Percentiles rank a stretch among this genome's conserved stretches.
Conservation (phyloP, 345 rosid species). For the Stellera chamaejasme region DNA sequence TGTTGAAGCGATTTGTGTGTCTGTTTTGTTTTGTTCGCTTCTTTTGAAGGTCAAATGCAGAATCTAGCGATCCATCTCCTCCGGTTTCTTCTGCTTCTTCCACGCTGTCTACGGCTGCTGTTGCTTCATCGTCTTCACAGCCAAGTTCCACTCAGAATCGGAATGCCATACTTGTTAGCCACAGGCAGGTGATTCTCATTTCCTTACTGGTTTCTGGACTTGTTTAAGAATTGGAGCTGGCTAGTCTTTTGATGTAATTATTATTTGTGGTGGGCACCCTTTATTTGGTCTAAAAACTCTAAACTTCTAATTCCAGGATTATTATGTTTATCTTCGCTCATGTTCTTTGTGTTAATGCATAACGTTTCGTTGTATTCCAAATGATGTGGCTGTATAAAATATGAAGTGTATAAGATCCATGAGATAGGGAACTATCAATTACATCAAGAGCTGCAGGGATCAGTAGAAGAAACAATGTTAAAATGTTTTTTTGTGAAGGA, state of each 20-base stretch:
- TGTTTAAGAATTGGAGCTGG: background rate
- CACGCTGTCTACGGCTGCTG: slow-evolving; percentile 17
- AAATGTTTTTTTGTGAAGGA: no score
- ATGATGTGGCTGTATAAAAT: no score
- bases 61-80: slow-evolving; percentile 33
- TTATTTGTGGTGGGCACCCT: no score
- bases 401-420: no score
- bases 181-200: slow-evolving; percentile 57
- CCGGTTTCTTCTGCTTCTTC: slow-evolving; percentile 12
- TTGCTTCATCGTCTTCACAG: slow-evolving; percentile 13
- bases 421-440: no score
- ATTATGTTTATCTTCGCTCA: no score
- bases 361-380: no score
- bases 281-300: no score
- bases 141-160: slow-evolving; percentile 36
- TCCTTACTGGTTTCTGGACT: background rate
- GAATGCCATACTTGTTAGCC: slow-evolving; percentile 82
- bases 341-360: no score
- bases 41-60: slow-evolving; percentile 24
- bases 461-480: no score
- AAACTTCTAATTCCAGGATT: no score
- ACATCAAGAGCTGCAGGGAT: no score
- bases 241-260: background rate
- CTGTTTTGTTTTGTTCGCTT: slow-evolving; percentile 6
- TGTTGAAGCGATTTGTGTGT: slow-evolving; percentile 2